Evolutionary conservation across 495 filamentous ascomycete species (phyloP).

Genomic region (Hypoxylon intermedium): DNA sequence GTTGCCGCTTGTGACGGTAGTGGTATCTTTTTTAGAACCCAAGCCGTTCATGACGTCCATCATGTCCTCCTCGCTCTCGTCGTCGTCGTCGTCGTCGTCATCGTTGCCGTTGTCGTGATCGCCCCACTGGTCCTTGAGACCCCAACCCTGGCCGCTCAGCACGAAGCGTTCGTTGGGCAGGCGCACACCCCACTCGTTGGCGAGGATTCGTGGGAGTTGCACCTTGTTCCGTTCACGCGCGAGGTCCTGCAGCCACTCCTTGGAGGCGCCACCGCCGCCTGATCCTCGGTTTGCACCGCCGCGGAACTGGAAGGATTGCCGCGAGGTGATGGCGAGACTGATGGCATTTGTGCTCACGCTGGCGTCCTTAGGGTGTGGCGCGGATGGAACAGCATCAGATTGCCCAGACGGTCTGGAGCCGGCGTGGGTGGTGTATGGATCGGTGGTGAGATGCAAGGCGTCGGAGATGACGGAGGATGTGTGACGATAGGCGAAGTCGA

Average conservation of each 20-base stretch:
- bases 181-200: constrained; percentile 80
- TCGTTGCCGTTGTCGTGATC: constrained; percentile 55
- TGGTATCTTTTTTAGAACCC: constrained; percentile 47
- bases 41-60: no score
- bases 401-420: constrained; percentile 55
- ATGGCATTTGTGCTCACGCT: constrained; percentile 55
- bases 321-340: constrained; percentile 57
- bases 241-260: constrained; percentile 85
- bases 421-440: constrained; percentile 65
- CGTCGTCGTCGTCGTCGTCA: constrained; percentile 63
- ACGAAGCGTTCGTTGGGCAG: constrained; percentile 92
- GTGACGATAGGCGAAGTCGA: constrained; percentile 95
- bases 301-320: constrained; percentile 60
- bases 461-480: constrained; percentile 69
- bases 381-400: constrained; percentile 53
- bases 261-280: constrained; percentile 64
- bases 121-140: constrained; percentile 78
- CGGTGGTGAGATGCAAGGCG: constrained; percentile 67
- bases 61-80: constrained; percentile 47
- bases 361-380: constrained; percentile 51
- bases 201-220: constrained; percentile 73
- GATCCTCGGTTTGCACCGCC: constrained; percentile 48
- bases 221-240: constrained; percentile 83
- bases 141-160: constrained; percentile 84
- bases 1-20: constrained; percentile 44